Conservation (phyloP, 257 asterid genomes). For the Cynanchum wilfordii region DNA sequence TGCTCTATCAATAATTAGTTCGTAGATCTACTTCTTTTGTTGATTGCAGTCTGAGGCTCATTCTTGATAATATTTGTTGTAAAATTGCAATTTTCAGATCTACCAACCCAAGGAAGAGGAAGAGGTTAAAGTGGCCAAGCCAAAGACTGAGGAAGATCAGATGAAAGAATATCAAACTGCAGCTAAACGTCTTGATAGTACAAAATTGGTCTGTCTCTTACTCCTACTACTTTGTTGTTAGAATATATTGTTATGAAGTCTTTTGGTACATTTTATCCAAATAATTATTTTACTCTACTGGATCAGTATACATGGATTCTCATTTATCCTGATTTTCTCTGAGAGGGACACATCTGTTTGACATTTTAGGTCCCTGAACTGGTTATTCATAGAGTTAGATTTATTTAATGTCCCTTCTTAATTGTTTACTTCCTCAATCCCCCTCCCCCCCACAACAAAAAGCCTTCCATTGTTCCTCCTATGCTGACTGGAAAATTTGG, state of each 20-base stretch:
- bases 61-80: not conserved
- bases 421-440: not conserved
- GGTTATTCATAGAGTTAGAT: not conserved
- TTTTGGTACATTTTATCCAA: constrained; percentile 4
- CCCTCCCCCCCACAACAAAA: not conserved
- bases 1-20: no score
- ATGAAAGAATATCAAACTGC: constrained; percentile 75
- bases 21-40: not conserved
- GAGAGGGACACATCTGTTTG: not conserved
- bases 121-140: constrained; percentile 59
- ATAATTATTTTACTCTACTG: not conserved
- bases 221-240: constrained; percentile 17
- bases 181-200: constrained; percentile 67
- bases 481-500: constrained; percentile 10
- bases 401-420: not conserved
- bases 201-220: constrained; percentile 56
- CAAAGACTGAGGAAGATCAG: constrained; percentile 52
- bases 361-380: not conserved
- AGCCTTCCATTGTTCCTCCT: constrained; percentile 13
- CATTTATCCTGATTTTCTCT: not conserved
- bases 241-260: constrained; percentile 11
- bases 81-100: constrained; percentile 38
- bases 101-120: constrained; percentile 77
- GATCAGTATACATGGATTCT: not conserved
- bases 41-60: not conserved